phyloP scores from a whole-genome alignment of 768 basidiomycete genomes.

The Phylloporus sp. region DNA sequence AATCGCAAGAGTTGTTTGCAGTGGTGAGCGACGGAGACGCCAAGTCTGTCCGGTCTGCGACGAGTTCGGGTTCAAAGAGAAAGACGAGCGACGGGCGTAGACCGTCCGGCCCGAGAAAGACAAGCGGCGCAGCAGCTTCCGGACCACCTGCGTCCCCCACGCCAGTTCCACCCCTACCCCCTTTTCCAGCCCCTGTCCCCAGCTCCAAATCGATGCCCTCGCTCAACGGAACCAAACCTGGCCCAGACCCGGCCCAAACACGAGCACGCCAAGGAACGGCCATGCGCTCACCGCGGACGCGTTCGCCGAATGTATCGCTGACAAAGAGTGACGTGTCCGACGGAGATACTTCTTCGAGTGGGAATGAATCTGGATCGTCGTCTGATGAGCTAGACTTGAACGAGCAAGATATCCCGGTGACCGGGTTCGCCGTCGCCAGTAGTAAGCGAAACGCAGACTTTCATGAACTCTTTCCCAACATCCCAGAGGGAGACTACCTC shows the following conservation, averaged over 20 bases:
- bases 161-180: slow-evolving; percentile 37
- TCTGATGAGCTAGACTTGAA: slow-evolving; percentile 33
- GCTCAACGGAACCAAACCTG: slow-evolving; percentile 13
- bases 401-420: slow-evolving; percentile 78
- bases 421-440: slow-evolving; percentile 96
- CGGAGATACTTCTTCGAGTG: slow-evolving; percentile 26
- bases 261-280: slow-evolving; percentile 1
- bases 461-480: slow-evolving; percentile 83
- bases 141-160: slow-evolving; percentile 64
- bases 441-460: slow-evolving; percentile 93
- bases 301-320: slow-evolving; percentile 18
- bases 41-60: slow-evolving; percentile 23
- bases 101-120: slow-evolving; percentile 28
- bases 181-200: slow-evolving; percentile 10
- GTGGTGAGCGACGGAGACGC: slow-evolving; percentile 20
- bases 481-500: slow-evolving; percentile 94
- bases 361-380: slow-evolving; percentile 29
- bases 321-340: slow-evolving; percentile 27
- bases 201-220: slow-evolving; percentile 17
- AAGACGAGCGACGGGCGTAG: slow-evolving; percentile 17
- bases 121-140: slow-evolving; percentile 58
- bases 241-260: slow-evolving; percentile 1
- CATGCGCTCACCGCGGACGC: slow-evolving; percentile 8
- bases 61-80: slow-evolving; percentile 25
- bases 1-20: slow-evolving; percentile 17